Percentiles rank a stretch among this genome's conserved stretches.
Conservation (phyloP, 2,329 filamentous ascomycete genomes). For the Zymoseptoria ardabiliae region DNA sequence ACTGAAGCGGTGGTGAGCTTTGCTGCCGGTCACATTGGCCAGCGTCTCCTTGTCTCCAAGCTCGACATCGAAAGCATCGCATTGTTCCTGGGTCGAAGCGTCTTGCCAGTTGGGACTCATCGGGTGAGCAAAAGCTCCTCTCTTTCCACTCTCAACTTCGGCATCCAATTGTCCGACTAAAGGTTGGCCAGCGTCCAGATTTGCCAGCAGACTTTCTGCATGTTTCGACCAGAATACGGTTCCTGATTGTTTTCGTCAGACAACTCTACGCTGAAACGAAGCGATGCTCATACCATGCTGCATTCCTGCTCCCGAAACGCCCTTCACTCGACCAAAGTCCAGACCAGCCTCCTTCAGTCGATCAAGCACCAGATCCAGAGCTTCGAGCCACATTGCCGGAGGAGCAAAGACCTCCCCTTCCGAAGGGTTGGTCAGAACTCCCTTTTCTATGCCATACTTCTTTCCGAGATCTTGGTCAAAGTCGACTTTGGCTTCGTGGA, state of each 20-base stretch:
- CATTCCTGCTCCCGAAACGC: conserved; percentile 86
- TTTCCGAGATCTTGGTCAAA: conserved; percentile 75
- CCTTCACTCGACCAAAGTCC: conserved; percentile 67
- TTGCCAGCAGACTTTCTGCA: conserved; percentile 57
- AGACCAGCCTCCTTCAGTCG: conserved; percentile 63
- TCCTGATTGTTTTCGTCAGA: background rate
- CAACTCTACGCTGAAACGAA: background rate
- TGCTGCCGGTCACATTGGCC: conserved; percentile 77
- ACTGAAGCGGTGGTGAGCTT: conserved; percentile 96
- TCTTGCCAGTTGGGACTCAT: conserved; percentile 98
- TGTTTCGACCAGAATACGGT: conserved; percentile 84
- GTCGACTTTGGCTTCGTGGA: conserved; percentile 83
- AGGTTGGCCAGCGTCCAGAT: conserved; percentile 52
- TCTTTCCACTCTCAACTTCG: conserved; percentile 27
- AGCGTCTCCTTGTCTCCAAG: conserved; percentile 61
- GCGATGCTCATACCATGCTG: conserved; percentile 61
- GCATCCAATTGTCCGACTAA: conserved; percentile 62
- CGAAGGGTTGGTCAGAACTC: conserved; percentile 71
- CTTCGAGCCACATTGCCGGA: conserved; percentile 90
- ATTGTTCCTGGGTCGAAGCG: conserved; percentile 85
- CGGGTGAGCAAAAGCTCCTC: conserved; percentile 67
- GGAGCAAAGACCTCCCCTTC: conserved; percentile 90
- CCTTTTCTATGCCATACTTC: conserved; percentile 67
- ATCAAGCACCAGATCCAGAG: conserved; percentile 74
- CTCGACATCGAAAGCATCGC: conserved; percentile 73